A percentile compares a stretch with the other conserved stretches of the same genome.
Evolutionary conservation across 2,329 filamentous ascomycete species (phyloP).

Genomic region (Neocatenulostroma microsporum): DNA sequence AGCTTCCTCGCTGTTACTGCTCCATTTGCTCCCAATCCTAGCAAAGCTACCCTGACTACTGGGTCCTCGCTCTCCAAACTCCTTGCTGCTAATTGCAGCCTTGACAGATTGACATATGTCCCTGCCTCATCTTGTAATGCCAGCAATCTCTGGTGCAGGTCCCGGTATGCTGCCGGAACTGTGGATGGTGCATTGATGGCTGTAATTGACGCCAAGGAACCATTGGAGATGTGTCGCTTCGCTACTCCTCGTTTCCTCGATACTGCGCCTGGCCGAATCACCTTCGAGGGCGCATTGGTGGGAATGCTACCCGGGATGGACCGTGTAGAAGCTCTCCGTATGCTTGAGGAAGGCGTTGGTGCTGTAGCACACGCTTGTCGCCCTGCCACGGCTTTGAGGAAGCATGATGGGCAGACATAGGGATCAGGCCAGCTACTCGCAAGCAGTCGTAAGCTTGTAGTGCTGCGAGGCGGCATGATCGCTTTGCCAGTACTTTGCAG

Average conservation of each 20-base stretch:
- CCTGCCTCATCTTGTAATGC: slow-evolving; percentile 55
- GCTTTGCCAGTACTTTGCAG: neutral
- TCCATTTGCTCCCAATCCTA: slow-evolving; percentile 23
- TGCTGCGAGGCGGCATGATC: neutral
- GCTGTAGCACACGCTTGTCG: neutral
- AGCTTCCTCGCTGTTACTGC: slow-evolving; percentile 54
- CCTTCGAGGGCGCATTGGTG: neutral
- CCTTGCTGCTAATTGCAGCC: slow-evolving; percentile 62
- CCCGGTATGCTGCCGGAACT: slow-evolving; percentile 45
- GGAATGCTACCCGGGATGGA: neutral
- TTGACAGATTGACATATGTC: slow-evolving; percentile 58
- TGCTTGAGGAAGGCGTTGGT: neutral
- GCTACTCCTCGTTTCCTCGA: neutral
- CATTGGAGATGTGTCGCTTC: slow-evolving; percentile 20
- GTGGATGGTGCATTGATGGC: slow-evolving; percentile 48
- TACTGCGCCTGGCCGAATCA: neutral
- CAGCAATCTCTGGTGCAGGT: slow-evolving; percentile 53
- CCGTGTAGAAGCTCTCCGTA: neutral
- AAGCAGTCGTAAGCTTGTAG: neutral
- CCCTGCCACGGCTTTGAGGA: neutral
- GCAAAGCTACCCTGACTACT: slow-evolving; percentile 50
- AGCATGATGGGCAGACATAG: slow-evolving; percentile 8
- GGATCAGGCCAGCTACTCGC: neutral
- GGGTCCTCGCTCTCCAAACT: slow-evolving; percentile 51
- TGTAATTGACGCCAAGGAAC: slow-evolving; percentile 43